These are phyloP conservation scores for Ceratocystis alfenasii DNA, from an alignment of 2,329 filamentous ascomycete genomes.

Conservation along the genomic window DNA sequence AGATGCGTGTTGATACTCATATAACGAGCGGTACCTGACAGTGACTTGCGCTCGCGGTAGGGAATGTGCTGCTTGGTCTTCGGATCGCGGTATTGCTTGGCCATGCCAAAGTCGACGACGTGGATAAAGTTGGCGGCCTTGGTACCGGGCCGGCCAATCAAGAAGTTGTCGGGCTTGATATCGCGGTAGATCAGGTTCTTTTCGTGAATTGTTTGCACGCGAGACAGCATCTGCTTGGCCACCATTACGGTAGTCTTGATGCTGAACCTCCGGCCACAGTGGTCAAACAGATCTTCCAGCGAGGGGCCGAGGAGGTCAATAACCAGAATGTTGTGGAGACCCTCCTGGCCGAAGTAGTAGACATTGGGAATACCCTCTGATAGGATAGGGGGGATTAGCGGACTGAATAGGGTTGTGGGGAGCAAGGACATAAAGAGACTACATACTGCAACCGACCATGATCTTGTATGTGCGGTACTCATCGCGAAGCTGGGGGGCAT, in stretches of 20 bases:
- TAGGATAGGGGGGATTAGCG: neutral
- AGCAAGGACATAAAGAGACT: conserved; percentile 15
- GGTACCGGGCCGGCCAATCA: conserved; percentile 82
- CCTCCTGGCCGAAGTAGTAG: conserved; percentile 98
- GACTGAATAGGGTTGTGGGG: neutral
- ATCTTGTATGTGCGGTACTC: conserved; percentile 99
- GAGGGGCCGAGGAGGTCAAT: conserved; percentile 93
- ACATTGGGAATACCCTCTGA: conserved; percentile 96
- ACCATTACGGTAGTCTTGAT: conserved; percentile 99
- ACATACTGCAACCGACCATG: conserved; percentile 95
- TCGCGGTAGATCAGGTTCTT: conserved; percentile 99
- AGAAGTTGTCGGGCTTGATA: conserved; percentile 98
- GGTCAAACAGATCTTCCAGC: conserved; percentile 92
- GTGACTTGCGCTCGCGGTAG: conserved; percentile 89
- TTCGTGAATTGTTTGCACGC: conserved; percentile 89
- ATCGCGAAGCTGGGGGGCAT: conserved; percentile 93
- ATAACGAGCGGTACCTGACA: conserved; percentile 92
- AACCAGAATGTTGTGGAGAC: conserved; percentile 95
- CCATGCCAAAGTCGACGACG: conserved; percentile 98
- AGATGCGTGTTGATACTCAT: conserved; percentile 99
- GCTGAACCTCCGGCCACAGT: conserved; percentile 87
- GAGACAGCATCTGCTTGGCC: conserved; percentile 95
- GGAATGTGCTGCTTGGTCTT: conserved; percentile 99
- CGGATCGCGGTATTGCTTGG: conserved; percentile 96
- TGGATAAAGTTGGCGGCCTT: conserved; percentile 98